A percentile compares a stretch with the other conserved stretches of the same genome.
phyloP scores from a whole-genome alignment of 345 rosid genomes.

The Eucalyptus cladocalyx region DNA sequence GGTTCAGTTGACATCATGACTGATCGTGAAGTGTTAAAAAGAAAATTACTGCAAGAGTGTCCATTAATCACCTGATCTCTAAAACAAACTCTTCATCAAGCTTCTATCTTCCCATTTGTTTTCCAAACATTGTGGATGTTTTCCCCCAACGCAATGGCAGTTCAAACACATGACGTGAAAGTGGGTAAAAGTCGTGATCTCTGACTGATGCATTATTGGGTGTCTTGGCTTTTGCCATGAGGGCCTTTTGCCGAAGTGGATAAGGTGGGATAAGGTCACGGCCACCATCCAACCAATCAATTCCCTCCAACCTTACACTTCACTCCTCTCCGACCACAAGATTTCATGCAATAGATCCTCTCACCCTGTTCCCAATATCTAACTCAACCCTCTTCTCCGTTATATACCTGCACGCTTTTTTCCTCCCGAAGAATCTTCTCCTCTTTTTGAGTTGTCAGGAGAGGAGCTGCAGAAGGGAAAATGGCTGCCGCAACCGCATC shows the following conservation, averaged over 20 bases:
- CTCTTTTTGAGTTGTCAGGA: neutral
- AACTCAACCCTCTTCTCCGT: neutral
- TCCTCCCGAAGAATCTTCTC: neutral
- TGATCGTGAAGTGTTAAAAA: neutral
- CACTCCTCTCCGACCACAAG: neutral
- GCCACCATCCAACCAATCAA: neutral
- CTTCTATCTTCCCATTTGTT: neutral
- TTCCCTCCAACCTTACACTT: neutral
- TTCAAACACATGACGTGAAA: neutral
- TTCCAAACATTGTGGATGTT: neutral
- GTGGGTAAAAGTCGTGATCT: neutral
- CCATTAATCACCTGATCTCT: neutral
- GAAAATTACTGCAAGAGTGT: neutral
- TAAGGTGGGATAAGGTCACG: neutral
- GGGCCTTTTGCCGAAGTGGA: neutral
- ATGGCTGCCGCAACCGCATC: constrained; percentile 26
- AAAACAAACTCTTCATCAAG: accelerated
- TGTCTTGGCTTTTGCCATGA: neutral
- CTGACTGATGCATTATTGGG: neutral
- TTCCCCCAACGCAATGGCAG: neutral
- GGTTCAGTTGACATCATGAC: neutral
- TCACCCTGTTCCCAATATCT: neutral
- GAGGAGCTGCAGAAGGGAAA: neutral
- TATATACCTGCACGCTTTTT: neutral
- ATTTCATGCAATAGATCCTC: neutral